Evolutionary conservation across 371 early-diverging fungal genomes (phyloP).

Genomic region (Zopfochytrium polystomum): DNA sequence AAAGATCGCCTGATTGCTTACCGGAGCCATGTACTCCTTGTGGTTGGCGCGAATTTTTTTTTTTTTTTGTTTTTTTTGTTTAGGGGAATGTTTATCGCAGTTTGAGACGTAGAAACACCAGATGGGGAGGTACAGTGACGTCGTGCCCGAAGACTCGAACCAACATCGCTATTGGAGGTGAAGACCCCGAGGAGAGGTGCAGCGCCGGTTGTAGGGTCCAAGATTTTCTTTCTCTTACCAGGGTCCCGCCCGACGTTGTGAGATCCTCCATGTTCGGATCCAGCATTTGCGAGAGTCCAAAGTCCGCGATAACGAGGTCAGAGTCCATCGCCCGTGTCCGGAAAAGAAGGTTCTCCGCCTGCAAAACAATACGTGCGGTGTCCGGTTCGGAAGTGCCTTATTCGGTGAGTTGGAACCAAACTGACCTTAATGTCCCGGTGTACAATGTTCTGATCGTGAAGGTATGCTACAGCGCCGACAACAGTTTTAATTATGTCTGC

Average conservation of each 20-base stretch:
- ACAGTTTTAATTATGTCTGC: slow-evolving; percentile 73
- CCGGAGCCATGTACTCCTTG: slow-evolving; percentile 45
- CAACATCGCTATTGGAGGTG: too few species aligned
- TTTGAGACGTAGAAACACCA: too few species aligned
- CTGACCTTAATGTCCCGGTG: slow-evolving; percentile 73
- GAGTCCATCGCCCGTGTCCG: slow-evolving; percentile 65
- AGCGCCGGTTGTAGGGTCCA: too few species aligned
- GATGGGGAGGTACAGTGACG: too few species aligned
- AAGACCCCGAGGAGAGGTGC: too few species aligned
- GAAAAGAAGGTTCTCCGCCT: slow-evolving; percentile 88
- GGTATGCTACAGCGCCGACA: slow-evolving; percentile 72
- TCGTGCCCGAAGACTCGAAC: too few species aligned
- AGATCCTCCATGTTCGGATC: slow-evolving; percentile 74
- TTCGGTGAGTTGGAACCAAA: background rate
- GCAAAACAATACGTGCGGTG: background rate
- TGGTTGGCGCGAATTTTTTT: too few species aligned
- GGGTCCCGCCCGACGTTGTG: too few species aligned
- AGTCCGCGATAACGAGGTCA: slow-evolving; percentile 81
- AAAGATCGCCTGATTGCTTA: too few species aligned
- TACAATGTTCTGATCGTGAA: slow-evolving; percentile 82
- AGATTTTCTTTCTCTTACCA: too few species aligned
- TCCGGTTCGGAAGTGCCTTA: background rate
- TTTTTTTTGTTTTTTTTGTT: too few species aligned
- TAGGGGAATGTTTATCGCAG: too few species aligned
- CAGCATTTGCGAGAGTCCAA: slow-evolving; percentile 81